phyloP scores from a whole-genome alignment of 257 asterid species.

The Solanum verrucosum region DNA sequence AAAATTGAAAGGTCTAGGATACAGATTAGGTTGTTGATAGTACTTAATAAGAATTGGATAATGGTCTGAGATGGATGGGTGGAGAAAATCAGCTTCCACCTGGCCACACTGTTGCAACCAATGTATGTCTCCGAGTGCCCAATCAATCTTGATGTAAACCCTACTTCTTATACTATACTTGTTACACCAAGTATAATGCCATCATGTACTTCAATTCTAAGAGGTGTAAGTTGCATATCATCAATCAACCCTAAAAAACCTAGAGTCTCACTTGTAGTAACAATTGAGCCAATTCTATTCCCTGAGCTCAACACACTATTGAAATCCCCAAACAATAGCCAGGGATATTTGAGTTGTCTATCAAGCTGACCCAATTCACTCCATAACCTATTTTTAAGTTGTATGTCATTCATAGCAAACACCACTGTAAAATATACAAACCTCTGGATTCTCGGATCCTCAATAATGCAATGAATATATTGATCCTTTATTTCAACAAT shows the following conservation, averaged over 20 bases:
- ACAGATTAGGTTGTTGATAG: no score
- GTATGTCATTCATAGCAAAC: neutral
- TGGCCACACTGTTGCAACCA: neutral
- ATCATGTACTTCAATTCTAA: no score
- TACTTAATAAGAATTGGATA: neutral
- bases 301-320: neutral
- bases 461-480: neutral
- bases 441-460: neutral
- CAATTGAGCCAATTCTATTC: neutral
- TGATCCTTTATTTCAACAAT: neutral
- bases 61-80: neutral
- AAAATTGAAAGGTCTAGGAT: neutral
- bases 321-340: neutral
- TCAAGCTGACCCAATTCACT: neutral
- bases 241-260: neutral
- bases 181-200: neutral
- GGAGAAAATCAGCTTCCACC: neutral
- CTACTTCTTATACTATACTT: neutral
- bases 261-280: neutral
- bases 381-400: neutral
- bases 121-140: neutral
- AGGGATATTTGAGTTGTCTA: neutral
- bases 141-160: neutral
- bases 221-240: neutral
- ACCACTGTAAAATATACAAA: neutral